Evolutionary conservation across 139 green algal species (phyloP).

Genomic region (Asterochloris erici): DNA sequence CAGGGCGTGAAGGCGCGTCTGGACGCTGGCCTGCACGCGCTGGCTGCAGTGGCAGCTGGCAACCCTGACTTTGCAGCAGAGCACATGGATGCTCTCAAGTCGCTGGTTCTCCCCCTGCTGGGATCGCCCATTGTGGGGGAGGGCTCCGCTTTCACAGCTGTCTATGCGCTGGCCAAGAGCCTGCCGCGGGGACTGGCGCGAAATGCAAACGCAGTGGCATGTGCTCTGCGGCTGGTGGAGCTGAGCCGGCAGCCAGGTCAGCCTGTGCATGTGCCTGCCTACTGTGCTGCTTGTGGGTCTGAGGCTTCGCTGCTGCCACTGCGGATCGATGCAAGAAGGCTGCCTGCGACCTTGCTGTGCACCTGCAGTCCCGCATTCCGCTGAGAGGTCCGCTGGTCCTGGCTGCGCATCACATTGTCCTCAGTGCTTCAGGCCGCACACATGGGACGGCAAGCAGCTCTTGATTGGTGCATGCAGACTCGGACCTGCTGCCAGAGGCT

Average conservation of each 20-base stretch:
- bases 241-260: conserved; percentile 7
- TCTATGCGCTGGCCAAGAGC: conserved; percentile 50
- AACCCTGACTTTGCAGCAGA: conserved; percentile 38
- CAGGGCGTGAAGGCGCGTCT: conserved; percentile 46
- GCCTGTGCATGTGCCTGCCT: no score
- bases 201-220: conserved; percentile 39
- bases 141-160: conserved; percentile 54
- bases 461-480: no score
- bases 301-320: no score
- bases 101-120: conserved; percentile 67
- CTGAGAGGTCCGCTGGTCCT: no score
- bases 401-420: no score
- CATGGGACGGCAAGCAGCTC: no score
- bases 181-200: conserved; percentile 53
- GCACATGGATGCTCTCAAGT: conserved; percentile 53
- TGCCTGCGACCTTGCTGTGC: no score
- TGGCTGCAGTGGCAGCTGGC: conserved; percentile 45
- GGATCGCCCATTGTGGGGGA: conserved; percentile 59
- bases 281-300: no score
- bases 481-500: no score
- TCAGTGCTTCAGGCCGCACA: no score
- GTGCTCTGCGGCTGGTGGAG: conserved; percentile 56
- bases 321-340: no score
- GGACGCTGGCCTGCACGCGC: conserved; percentile 45
- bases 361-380: no score